Base-by-base conservation (phyloP, 352 stramenopile genomes). In the Phytopythium chamaehyphon region DNA sequence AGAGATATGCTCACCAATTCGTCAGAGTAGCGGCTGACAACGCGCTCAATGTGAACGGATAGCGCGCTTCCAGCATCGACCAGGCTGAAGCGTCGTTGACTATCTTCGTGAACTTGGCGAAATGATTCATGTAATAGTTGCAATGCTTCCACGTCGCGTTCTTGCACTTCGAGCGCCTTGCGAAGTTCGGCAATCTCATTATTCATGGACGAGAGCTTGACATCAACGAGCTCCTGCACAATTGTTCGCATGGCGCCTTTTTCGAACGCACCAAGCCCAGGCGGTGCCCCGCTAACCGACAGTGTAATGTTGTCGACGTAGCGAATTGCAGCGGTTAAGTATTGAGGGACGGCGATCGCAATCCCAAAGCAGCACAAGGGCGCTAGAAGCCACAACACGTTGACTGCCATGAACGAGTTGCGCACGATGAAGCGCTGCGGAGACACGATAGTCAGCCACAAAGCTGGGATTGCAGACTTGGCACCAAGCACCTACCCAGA, bases 321-420 rank as follows among this genome's bases (percentile, higher is more conserved):
- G 16, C 77, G 71, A 35, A 89, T 86, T 2, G 71, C 75, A 0
- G 59, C 76, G 26, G 73, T 86, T 33, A 91, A 54, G 49, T 91
- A 87, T 43, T 86, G 73, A 7, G 80, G 80, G 2, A 86, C 80
- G 11, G 77, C 62, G 54, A 91, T 81, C 16, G 80, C 80, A 51
- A 91, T 66, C 6, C 75, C 50, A 47, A 88, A 91, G 47, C 80
- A 91, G 31, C 65, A 82, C 3, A 91, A 57, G 14, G 80, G 80
- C 14, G 77, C 65, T 4, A 91, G 60, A 9, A 91, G 71, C 80
- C 80, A 91, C 39, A 89, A 21, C 18, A 89, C 71, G 46, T 91
- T 91, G 50, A 76, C 62, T 0, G 74, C 76, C 73, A 87, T 83
- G 60, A 90, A 88, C 31, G 74, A 84, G 28, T 90, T 84, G 48